Evolutionary conservation across 176 grass and related monocot species (phyloP), one percentile per base, ranked within the genome.

Genomic region (Carex littledalei): DNA sequence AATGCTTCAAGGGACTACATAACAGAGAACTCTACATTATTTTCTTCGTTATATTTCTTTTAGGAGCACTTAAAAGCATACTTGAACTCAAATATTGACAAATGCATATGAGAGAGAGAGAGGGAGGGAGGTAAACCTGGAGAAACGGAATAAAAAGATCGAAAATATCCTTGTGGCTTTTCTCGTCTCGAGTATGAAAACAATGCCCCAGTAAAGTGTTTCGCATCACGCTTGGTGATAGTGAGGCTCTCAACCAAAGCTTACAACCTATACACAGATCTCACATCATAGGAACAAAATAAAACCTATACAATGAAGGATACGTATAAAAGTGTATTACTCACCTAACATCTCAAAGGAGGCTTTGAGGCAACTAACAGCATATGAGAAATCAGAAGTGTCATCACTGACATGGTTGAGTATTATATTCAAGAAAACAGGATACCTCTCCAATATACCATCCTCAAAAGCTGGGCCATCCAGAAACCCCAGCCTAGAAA

Each of bases 91-190:
- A 65, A 66, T 13, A 66, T 32, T 66, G 10, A 66, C 63, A 26
- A 66, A 49, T 50, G 43, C 20, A 52, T 52, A 26, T 75, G 20
- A 52, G 7, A 58, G 70, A 80, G 50, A 72, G 53, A 50, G 54
- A 80, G 89, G 86, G 26, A 74, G 72, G 53, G 49, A 67, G 60
- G 90, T 63, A 84, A 90, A 83, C 95, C 95, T 95, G 95, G 67
- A 98, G 87, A 89, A 98, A 98, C 37, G 95, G 95, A 75, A 98
- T 86, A 87, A 98, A 98, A 88, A 98, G 95, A 90, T 98, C 95
- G 8, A 98, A 98, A 72, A 95, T 90, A 81, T 95, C 95, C 87
- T 98, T 98, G 83, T 98, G 95, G 69, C 91, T 98, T 91, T 98
- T 98, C 91, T 98, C 95, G 78, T 93, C 87, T 74, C 85, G 85